phyloP scores from a whole-genome alignment of 805 yeast species.

The Kodamaea neixiangensis region DNA sequence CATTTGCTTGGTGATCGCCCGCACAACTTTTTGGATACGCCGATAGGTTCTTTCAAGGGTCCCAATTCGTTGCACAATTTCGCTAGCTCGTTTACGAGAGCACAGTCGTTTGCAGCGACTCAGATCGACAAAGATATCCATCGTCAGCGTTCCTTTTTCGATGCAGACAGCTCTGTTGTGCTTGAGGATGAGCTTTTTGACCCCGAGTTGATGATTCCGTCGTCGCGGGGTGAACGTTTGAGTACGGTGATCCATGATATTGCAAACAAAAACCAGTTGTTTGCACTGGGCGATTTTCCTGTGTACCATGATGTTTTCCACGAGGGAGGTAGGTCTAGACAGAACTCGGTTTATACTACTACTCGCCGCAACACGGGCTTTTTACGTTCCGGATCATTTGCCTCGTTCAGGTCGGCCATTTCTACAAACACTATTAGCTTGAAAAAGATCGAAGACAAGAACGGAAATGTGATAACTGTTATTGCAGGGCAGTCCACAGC shows the following conservation, averaged over 20 bases:
- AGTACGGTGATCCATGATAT: constrained; percentile 54
- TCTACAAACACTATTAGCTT: constrained; percentile 46
- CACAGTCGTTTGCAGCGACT: constrained; percentile 32
- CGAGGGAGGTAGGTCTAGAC: constrained; percentile 36
- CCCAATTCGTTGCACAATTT: constrained; percentile 41
- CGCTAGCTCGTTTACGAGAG: constrained; percentile 41
- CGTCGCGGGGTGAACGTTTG: constrained; percentile 61
- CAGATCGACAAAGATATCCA: constrained; percentile 24
- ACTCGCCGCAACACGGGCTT: constrained; percentile 18
- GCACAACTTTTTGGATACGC: constrained; percentile 15
- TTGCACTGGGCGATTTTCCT: constrained; percentile 18
- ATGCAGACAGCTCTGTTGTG: constrained; percentile 10
- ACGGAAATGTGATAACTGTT: constrained; percentile 70
- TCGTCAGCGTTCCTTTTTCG: constrained; percentile 20
- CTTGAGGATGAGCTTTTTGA: constrained; percentile 49
- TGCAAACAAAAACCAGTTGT: constrained; percentile 25
- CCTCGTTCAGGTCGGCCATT: constrained; percentile 41
- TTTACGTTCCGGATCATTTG: constrained; percentile 43
- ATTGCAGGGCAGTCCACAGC: constrained; percentile 55
- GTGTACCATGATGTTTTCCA: constrained; percentile 42
- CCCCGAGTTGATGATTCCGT: constrained; percentile 51
- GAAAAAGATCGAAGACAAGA: constrained; percentile 65
- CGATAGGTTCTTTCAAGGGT: constrained; percentile 25
- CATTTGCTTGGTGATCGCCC: constrained; percentile 10
- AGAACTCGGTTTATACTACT: constrained; percentile 23